Evolutionary conservation across 2,329 filamentous ascomycete species (phyloP), one percentile per base, ranked within the genome.

Genomic region (Phialophora verrucosa): DNA sequence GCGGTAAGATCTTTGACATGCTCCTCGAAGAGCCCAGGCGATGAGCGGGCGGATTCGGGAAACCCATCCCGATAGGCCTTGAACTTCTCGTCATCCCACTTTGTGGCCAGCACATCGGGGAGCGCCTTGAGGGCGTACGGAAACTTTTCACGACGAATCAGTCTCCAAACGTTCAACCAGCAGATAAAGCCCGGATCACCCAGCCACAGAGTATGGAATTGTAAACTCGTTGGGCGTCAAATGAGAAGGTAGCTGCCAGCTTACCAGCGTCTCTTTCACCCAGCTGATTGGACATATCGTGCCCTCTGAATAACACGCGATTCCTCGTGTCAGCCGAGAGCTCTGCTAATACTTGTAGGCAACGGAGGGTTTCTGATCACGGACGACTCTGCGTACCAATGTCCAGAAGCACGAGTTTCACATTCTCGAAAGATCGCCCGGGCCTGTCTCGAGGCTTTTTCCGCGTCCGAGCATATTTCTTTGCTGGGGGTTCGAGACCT

Each of bases 271-370:
- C 10, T 69, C 67, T 62, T 69, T 69, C 3, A 71, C 69, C 53
- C 69, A 71, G 10, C 57, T 65, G 23, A 71, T 71, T 10, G 69
- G 69, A 57, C 69, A 71, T 62, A 71, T 65, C n/a, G 69, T 71
- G 27, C 69, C 69, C 64, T 71, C 69, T 71, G 59, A 53, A 29
- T 4, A 5, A n/a, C 5, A 42, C 14, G 2, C 25, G 17, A n/a
- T 44, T 7, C 2, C 17, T 17, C 1, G 4, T 25, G 57, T 64
- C 42, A 67, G 61, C 38, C 31, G 54, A 25, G 1, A 49, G 11
- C 47, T 20, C 10, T 32, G 8, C 12, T 20, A 2, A 27, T 27
- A 49, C 10, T 49, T 8, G 11, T 20, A 44, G 38, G 17, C 38
- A 44, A 17, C 20, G 38, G 1, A 44, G 17, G 4, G 4, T 20